Evolutionary conservation across 768 basidiomycete species (phyloP).

Genomic region (Auricularia sp.): DNA sequence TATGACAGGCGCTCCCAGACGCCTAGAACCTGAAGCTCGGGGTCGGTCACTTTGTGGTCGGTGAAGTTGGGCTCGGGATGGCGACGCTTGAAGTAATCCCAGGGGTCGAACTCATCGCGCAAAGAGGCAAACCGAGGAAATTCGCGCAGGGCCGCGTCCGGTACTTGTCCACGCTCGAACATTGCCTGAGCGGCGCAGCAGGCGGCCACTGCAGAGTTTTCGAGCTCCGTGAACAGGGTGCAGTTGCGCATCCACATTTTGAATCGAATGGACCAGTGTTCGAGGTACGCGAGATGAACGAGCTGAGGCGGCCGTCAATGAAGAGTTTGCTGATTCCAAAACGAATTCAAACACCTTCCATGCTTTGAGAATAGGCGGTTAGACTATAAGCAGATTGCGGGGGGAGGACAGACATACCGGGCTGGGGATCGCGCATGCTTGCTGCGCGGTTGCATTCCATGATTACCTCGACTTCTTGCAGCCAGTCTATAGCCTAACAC

Average conservation of each 20-base stretch:
- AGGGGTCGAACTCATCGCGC: not conserved
- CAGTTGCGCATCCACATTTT: not conserved
- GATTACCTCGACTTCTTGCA: not conserved
- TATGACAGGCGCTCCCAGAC: constrained; percentile 23
- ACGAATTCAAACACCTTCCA: constrained; percentile 15
- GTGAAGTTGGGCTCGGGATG: not conserved
- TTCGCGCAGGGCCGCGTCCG: not conserved
- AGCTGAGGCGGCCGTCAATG: constrained; percentile 18
- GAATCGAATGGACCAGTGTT: not conserved
- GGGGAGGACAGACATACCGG: not conserved
- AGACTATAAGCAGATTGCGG: not conserved
- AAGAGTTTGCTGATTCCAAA: not conserved
- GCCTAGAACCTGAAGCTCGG: constrained; percentile 24
- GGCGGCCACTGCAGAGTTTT: constrained; percentile 24
- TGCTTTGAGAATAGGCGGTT: not conserved
- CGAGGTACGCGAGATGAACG: constrained; percentile 11
- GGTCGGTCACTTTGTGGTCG: not conserved
- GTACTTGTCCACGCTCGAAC: not conserved
- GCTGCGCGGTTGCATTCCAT: not conserved
- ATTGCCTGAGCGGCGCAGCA: not conserved
- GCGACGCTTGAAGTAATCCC: not conserved
- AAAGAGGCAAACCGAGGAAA: not conserved
- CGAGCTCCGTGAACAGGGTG: constrained; percentile 21
- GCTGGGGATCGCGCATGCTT: not conserved
- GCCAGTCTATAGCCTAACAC: not conserved